These are phyloP conservation scores for Stropharia rugosoannulata DNA, from an alignment of 768 basidiomycete species.

Conservation along the genomic window DNA sequence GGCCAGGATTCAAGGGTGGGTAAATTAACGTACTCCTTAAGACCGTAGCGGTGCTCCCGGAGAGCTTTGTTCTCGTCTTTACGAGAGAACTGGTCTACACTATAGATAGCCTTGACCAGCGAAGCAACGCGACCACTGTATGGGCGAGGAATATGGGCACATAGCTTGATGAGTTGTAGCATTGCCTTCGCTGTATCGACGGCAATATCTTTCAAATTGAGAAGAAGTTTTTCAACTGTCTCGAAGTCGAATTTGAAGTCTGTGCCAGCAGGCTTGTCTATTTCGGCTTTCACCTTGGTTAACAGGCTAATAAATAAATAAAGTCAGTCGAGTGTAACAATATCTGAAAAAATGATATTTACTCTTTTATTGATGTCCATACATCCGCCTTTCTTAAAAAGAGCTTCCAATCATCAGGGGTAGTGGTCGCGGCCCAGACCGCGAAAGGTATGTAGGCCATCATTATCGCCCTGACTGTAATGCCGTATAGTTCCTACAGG, in stretches of 20 bases:
- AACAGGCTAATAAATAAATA: background rate
- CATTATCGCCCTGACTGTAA: background rate
- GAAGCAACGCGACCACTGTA: constrained; percentile 6
- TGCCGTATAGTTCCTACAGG: background rate
- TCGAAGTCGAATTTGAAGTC: background rate
- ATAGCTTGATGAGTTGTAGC: constrained; percentile 7
- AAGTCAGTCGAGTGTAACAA: no score
- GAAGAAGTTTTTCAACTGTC: background rate
- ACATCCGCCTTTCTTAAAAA: background rate
- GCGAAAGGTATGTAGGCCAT: constrained; percentile 2
- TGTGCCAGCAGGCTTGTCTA: background rate
- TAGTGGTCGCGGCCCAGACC: background rate
- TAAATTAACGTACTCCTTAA: background rate
- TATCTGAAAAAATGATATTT: background rate
- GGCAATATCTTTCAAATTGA: background rate
- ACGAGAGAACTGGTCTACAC: constrained; percentile 3
- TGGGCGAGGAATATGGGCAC: background rate
- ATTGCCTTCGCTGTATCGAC: constrained; percentile 4
- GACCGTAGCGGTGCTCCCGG: background rate
- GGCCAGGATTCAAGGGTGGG: no score
- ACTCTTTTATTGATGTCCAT: constrained; percentile 1
- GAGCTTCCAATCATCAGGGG: background rate
- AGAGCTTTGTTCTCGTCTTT: constrained; percentile 1
- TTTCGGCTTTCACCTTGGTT: background rate
- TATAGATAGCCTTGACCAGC: constrained; percentile 2